Base-by-base conservation (phyloP, 1,284 basidiomycete genomes). In the Ceratobasidium papillatum region DNA sequence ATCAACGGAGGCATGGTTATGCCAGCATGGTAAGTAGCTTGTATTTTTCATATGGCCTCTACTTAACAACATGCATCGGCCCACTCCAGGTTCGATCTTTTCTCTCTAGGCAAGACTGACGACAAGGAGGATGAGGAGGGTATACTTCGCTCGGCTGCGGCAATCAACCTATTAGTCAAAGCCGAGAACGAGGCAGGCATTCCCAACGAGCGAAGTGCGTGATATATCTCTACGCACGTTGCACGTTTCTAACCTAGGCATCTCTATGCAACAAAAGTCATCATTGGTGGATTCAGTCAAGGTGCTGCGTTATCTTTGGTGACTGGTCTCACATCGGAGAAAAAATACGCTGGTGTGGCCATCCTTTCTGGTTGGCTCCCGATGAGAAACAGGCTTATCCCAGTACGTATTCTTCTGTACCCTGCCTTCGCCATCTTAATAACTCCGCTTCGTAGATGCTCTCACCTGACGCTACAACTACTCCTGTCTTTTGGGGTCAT, bases 401-500 rank as follows among this genome's bases (percentile, higher is more conserved):
- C 86, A 74, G 92, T 92, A 77, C 77, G 89, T 80, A 25, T 7
- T 36, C 22, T n/a, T 38, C 22, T 32, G 5, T 25, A 56, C 5
- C 17, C 17, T 25, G 34, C 34, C 19, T 8, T 30, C 12, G n/a
- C 51, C 65, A 62, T 32, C 27, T 54, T 38, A 34, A 3, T 43
- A 68, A 12, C 43, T 36, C 12, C 34, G 59, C 47, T 25, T 22
- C 76, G 27, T 76, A 92, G 90, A 87, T 91, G 85, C 80, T 84
- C 41, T 86, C 87, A 7, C 82, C 85, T 14, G 84, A 89, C 77
- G 87, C 88, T 25, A 84, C 85, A 73, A 85, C 87, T 14, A 84
- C 89, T n/a, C 91, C 94, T 0, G 86, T 96, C 45, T 96, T 96
- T 84, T 94, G 93, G 90, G 96, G 93, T 5, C 94, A 95, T 77